These are phyloP conservation scores for Rhizopogon vulgaris DNA, from an alignment of 768 basidiomycete genomes.

Conservation along the genomic window DNA sequence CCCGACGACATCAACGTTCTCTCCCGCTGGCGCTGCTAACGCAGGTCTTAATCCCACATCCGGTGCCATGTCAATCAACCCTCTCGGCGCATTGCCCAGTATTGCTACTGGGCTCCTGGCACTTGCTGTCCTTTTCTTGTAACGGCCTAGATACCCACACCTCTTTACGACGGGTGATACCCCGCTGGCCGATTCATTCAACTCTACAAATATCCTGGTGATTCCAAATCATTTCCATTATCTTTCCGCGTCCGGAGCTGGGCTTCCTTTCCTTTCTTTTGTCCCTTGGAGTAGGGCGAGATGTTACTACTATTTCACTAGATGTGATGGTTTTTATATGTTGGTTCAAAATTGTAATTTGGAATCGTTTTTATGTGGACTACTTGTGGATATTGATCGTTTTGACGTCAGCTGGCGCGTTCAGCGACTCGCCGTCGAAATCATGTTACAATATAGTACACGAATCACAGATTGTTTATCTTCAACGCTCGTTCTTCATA, in stretches of 20 bases:
- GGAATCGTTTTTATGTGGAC: neutral
- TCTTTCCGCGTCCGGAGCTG: conserved; percentile 9
- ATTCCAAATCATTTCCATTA: conserved; percentile 6
- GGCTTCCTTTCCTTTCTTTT: neutral
- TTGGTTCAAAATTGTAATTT: neutral
- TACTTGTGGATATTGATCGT: neutral
- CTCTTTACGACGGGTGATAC: conserved; percentile 30
- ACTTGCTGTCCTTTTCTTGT: conserved; percentile 18
- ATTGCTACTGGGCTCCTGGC: conserved; percentile 16
- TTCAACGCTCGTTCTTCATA: no score
- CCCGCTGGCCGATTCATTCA: conserved; percentile 29
- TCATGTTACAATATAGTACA: neutral
- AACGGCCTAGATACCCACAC: conserved; percentile 29
- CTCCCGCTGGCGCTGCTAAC: conserved; percentile 29
- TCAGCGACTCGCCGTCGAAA: neutral
- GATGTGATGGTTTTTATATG: neutral
- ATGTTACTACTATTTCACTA: neutral
- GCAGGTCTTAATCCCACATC: conserved; percentile 20
- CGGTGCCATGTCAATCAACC: conserved; percentile 20
- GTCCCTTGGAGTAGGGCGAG: no score
- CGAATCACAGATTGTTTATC: neutral
- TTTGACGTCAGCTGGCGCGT: neutral
- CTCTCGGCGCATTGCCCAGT: conserved; percentile 16
- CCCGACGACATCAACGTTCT: conserved; percentile 10
- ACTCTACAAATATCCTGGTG: conserved; percentile 16